These are phyloP conservation scores for Ambrosia trifida DNA, from an alignment of 129 eudicot species.

Conservation along the genomic window DNA sequence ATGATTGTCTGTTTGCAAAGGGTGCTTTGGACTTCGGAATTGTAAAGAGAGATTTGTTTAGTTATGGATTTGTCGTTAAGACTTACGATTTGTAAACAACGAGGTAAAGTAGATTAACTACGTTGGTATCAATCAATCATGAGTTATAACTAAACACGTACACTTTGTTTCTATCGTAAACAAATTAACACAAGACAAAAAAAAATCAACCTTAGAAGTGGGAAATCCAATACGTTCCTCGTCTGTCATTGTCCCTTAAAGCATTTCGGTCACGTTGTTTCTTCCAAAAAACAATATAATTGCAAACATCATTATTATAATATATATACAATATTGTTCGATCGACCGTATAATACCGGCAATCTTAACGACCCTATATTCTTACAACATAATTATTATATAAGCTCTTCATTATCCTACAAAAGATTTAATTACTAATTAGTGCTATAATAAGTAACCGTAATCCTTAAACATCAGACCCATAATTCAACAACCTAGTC, in stretches of 20 bases:
- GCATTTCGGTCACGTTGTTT: conserved; percentile 16
- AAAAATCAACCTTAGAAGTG: not conserved
- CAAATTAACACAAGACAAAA: conserved; percentile 12
- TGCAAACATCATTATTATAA: not conserved
- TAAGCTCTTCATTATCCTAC: conserved; percentile 10
- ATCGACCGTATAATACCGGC: not conserved
- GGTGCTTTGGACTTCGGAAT: too few species aligned
- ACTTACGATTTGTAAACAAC: too few species aligned
- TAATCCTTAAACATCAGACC: conserved; percentile 17
- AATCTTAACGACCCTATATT: not conserved
- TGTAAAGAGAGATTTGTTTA: too few species aligned
- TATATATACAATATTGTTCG: not conserved
- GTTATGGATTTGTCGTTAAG: too few species aligned
- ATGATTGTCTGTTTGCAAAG: too few species aligned
- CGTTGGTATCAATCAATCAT: conserved; percentile 20
- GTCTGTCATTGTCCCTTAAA: conserved; percentile 9
- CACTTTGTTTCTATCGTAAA: conserved; percentile 16
- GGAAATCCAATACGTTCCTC: conserved; percentile 19
- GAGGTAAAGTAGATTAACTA: not conserved
- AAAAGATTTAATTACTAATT: not conserved
- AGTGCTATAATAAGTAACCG: conserved; percentile 8
- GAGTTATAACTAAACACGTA: not conserved
- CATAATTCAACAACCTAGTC: conserved; percentile 10
- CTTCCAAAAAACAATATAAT: not conserved
- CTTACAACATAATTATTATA: conserved; percentile 1